Percentiles rank a stretch among this genome's conserved stretches.
These are phyloP conservation scores for Cystobasidiopsis lactophilus DNA, from an alignment of 768 basidiomycete genomes.

Conservation along the genomic window DNA sequence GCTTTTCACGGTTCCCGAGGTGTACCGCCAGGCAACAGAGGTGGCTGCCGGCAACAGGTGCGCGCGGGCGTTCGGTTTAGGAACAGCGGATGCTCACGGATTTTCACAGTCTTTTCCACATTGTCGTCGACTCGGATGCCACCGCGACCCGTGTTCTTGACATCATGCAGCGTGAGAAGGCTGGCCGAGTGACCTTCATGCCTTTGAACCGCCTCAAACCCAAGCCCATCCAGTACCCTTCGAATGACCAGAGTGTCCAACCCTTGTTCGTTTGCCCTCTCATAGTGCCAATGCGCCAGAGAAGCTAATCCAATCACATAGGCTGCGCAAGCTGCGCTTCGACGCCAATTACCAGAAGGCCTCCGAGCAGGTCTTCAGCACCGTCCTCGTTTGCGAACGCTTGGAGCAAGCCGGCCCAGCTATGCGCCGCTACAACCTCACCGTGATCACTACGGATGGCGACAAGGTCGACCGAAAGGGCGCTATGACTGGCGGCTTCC, in stretches of 20 bases:
- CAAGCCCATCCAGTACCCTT: constrained; percentile 39
- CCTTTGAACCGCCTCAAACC: constrained; percentile 84
- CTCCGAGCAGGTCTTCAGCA: constrained; percentile 91
- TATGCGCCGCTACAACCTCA: constrained; percentile 79
- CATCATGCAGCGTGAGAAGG: constrained; percentile 77
- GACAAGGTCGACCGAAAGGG: constrained; percentile 96
- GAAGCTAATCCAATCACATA: not conserved
- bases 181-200: constrained; percentile 92
- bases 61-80: not conserved
- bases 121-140: constrained; percentile 89
- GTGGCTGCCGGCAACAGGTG: constrained; percentile 89
- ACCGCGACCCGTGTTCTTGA: constrained; percentile 81
- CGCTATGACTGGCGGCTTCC: constrained; percentile 83
- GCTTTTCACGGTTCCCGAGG: constrained; percentile 74
- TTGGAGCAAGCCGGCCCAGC: constrained; percentile 80
- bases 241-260: constrained; percentile 25
- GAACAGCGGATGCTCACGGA: not conserved
- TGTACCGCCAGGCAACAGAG: constrained; percentile 80
- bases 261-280: constrained; percentile 48
- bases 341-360: constrained; percentile 51
- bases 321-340: constrained; percentile 55
- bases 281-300: constrained; percentile 34
- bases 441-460: constrained; percentile 90
- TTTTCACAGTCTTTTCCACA: constrained; percentile 82
- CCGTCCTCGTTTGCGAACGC: constrained; percentile 86